Conservation (phyloP, 2,329 filamentous ascomycete species). For the Monosporascus sp. region DNA sequence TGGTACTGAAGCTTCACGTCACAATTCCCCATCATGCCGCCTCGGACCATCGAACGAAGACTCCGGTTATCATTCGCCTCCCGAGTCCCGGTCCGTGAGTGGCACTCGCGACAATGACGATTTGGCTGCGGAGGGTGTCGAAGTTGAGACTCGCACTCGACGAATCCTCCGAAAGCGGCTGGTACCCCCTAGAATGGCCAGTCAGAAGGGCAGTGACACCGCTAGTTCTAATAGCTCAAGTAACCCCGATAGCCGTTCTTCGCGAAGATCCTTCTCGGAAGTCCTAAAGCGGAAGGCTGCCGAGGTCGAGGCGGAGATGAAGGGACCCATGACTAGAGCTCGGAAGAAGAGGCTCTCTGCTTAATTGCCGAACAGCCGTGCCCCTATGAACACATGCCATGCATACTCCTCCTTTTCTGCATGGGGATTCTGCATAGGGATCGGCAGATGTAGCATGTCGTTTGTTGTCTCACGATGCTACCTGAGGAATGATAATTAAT, state of each 20-base stretch:
- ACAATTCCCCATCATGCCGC: not conserved
- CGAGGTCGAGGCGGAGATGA: slow-evolving; percentile 1
- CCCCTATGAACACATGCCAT: no score
- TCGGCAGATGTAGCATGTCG: not conserved
- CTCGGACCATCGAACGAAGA: not conserved
- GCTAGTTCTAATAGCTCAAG: not conserved
- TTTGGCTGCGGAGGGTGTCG: not conserved
- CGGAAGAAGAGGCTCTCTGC: slow-evolving; percentile 2
- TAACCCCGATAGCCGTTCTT: not conserved
- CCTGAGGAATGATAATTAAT: not conserved
- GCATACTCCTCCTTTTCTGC: no score
- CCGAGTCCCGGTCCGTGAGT: not conserved
- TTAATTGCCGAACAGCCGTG: not conserved
- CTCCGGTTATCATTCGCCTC: not conserved
- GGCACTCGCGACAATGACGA: not conserved
- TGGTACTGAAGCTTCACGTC: not conserved
- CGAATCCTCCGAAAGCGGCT: not conserved
- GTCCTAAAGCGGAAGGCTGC: slow-evolving; percentile 8
- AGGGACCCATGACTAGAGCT: slow-evolving; percentile 9
- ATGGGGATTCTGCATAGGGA: no score
- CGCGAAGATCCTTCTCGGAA: slow-evolving; percentile 1
- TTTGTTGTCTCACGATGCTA: not conserved
- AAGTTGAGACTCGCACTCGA: not conserved
- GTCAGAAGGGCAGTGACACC: not conserved
- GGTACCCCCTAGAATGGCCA: not conserved